Evolutionary conservation across 2,329 filamentous ascomycete species (phyloP).

Genomic region (Exophiala aquamarina): DNA sequence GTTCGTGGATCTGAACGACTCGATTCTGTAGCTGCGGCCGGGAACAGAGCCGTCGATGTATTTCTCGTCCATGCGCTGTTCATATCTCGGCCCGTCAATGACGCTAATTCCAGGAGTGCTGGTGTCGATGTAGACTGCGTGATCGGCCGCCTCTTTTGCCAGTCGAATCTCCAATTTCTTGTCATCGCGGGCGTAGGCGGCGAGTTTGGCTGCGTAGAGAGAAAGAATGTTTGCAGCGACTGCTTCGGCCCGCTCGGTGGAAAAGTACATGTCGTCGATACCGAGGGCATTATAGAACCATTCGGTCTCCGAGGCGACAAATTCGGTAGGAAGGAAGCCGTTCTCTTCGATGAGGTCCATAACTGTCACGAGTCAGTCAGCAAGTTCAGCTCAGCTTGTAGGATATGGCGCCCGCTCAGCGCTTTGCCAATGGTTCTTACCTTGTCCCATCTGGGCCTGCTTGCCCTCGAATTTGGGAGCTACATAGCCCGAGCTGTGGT

Average conservation of each 20-base stretch:
- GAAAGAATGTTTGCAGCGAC: slow-evolving; percentile 95
- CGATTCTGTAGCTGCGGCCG: slow-evolving; percentile 80
- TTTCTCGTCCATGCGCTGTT: slow-evolving; percentile 90
- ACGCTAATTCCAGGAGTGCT: slow-evolving; percentile 82
- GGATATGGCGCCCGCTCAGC: too few species aligned
- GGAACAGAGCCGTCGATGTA: slow-evolving; percentile 80
- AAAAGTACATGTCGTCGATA: slow-evolving; percentile 98
- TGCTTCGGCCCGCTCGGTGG: slow-evolving; percentile 79
- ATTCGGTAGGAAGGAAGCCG: slow-evolving; percentile 80
- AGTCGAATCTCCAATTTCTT: slow-evolving; percentile 91
- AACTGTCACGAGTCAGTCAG: slow-evolving; percentile 53
- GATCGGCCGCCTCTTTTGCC: slow-evolving; percentile 91
- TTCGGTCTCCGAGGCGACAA: slow-evolving; percentile 79
- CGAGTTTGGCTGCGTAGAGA: slow-evolving; percentile 94
- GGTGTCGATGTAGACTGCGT: slow-evolving; percentile 98
- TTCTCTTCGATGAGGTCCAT: slow-evolving; percentile 75
- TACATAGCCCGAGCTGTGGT: slow-evolving; percentile 89
- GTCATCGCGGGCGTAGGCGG: slow-evolving; percentile 88
- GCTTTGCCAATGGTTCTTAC: slow-evolving; percentile 53
- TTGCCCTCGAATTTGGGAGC: slow-evolving; percentile 94
- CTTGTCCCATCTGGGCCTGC: slow-evolving; percentile 81
- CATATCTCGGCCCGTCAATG: slow-evolving; percentile 80
- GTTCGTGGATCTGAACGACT: slow-evolving; percentile 92
- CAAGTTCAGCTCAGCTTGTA: too few species aligned
- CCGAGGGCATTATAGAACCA: slow-evolving; percentile 99